phyloP scores from a whole-genome alignment of 805 yeast genomes.

The Hemisphaericaspora nanyangensis region DNA sequence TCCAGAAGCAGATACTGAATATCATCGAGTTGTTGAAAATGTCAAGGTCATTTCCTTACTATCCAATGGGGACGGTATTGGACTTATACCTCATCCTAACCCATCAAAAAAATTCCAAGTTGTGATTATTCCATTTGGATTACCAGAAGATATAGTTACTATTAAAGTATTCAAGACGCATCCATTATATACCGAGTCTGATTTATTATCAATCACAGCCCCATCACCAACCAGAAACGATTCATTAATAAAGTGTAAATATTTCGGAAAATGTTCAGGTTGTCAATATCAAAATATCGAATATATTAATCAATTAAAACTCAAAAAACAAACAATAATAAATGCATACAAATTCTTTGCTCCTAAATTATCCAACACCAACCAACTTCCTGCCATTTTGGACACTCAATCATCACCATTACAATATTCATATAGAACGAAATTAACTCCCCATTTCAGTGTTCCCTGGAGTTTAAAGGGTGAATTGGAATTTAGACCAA shows the following conservation, averaged over 20 bases:
- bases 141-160: constrained; percentile 78
- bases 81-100: constrained; percentile 60
- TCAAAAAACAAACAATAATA: constrained; percentile 67
- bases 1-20: constrained; percentile 38
- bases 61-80: constrained; percentile 88
- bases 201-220: constrained; percentile 51
- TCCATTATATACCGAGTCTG: constrained; percentile 70
- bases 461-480: constrained; percentile 53
- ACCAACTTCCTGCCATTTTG: constrained; percentile 55
- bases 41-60: constrained; percentile 58
- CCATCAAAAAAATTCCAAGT: constrained; percentile 46
- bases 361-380: constrained; percentile 41
- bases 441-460: constrained; percentile 93
- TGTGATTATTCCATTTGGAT: constrained; percentile 78
- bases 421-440: constrained; percentile 78
- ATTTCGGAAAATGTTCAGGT: constrained; percentile 92
- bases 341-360: constrained; percentile 83
- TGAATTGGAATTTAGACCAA: constrained; percentile 45
- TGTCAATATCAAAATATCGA: constrained; percentile 85
- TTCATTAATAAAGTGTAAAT: constrained; percentile 63
- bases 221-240: constrained; percentile 45
- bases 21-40: constrained; percentile 55
- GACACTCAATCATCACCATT: constrained; percentile 74
- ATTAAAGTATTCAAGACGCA: constrained; percentile 76
- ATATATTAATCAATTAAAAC: constrained; percentile 66